phyloP scores from a whole-genome alignment of 2,329 filamentous ascomycete species.

The Dactylellina parvicollis region DNA sequence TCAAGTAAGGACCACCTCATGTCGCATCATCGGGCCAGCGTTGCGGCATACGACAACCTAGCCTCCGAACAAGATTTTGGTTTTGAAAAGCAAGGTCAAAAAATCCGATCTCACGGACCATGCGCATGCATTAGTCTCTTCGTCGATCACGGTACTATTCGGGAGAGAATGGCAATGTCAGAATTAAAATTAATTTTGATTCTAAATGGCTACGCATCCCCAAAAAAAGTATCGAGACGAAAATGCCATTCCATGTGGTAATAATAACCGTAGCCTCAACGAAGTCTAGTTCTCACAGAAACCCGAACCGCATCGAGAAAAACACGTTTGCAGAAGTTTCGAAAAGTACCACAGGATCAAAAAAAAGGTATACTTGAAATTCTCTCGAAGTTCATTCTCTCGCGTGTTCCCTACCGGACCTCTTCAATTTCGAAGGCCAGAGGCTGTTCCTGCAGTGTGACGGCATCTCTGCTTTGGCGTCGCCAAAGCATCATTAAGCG shows the following conservation, averaged over 20 bases:
- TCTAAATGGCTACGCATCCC: no score
- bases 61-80: constrained; percentile 2
- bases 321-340: constrained; percentile 3
- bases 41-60: constrained; percentile 22
- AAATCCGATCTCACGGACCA: constrained; percentile 8
- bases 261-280: neutral
- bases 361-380: neutral
- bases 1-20: constrained; percentile 5
- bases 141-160: constrained; percentile 1
- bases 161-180: neutral
- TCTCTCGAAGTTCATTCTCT: constrained; percentile 7
- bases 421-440: neutral
- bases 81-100: constrained; percentile 14
- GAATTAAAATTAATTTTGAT: no score
- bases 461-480: neutral
- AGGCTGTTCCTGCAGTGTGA: constrained; percentile 30
- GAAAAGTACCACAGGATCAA: neutral
- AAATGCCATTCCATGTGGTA: neutral
- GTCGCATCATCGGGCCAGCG: constrained; percentile 36
- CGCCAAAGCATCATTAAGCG: neutral
- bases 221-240: neutral
- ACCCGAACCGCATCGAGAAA: neutral
- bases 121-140: constrained; percentile 26
- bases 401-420: constrained; percentile 7
- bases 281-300: neutral